Percentiles rank a stretch among this genome's conserved stretches.
Conservation (phyloP, 2,329 filamentous ascomycete species). For the Blastomyces silverae region DNA sequence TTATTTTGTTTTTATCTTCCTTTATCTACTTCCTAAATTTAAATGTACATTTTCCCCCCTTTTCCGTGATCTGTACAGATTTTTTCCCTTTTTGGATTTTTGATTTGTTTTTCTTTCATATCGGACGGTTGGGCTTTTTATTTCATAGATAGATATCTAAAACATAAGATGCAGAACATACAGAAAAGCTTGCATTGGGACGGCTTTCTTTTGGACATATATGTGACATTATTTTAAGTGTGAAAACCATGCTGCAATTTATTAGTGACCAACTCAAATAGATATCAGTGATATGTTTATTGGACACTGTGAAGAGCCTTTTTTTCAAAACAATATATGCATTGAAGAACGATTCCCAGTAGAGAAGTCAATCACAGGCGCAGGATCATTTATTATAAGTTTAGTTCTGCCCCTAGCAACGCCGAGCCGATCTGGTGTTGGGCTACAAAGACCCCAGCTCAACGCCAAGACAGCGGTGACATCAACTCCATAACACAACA, state of each 20-base stretch:
- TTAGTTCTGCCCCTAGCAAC: too few relatives aligned
- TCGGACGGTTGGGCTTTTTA: too few relatives aligned
- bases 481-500: background rate
- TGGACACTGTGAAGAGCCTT: background rate
- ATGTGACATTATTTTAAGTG: background rate
- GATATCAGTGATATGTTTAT: background rate
- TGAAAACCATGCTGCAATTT: background rate
- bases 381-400: too few relatives aligned
- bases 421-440: background rate
- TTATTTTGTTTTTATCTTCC: background rate
- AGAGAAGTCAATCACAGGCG: too few relatives aligned
- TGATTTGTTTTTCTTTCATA: too few relatives aligned
- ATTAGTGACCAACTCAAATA: background rate
- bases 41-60: slow-evolving; percentile 14
- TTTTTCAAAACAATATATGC: background rate
- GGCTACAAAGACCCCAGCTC: background rate
- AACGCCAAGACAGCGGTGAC: slow-evolving; percentile 4
- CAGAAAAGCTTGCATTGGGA: background rate
- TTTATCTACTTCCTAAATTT: slow-evolving; percentile 4
- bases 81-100: background rate
- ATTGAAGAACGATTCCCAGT: background rate
- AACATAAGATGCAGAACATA: background rate
- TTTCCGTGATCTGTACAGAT: slow-evolving; percentile 3
- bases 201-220: background rate
- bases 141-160: too few relatives aligned